Evolutionary conservation across 2,329 filamentous ascomycete species (phyloP).

Genomic region (Sclerotinia borealis): DNA sequence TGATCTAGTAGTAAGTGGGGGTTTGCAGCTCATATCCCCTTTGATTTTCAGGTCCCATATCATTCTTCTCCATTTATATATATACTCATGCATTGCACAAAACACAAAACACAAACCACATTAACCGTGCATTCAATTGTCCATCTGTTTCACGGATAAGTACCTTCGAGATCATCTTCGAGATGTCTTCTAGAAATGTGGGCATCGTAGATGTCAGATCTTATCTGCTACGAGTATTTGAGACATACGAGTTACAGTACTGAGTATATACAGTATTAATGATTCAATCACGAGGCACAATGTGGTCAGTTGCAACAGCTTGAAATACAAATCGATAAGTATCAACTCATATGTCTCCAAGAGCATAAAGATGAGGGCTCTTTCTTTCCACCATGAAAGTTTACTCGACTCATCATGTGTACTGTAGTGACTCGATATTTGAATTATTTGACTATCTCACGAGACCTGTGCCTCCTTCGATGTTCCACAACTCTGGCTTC

Average conservation of each 20-base stretch:
- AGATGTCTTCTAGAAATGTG: background rate
- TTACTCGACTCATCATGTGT: background rate
- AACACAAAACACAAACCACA: background rate
- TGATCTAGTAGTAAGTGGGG: background rate
- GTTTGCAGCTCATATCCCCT: background rate
- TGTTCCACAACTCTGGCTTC: background rate
- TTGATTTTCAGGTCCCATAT: background rate
- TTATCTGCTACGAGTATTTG: too few relatives aligned
- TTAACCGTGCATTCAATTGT: background rate
- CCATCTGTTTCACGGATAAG: too few relatives aligned
- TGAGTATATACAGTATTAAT: too few relatives aligned
- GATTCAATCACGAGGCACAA: background rate
- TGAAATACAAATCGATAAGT: background rate
- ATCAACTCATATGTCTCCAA: background rate
- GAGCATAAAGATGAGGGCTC: too few relatives aligned
- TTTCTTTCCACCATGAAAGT: background rate
- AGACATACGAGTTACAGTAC: too few relatives aligned
- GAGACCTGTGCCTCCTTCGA: background rate
- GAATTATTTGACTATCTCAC: background rate
- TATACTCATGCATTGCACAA: constrained; percentile 5
- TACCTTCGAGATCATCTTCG: background rate
- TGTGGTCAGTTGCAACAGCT: background rate
- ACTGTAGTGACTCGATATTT: background rate
- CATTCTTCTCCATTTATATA: background rate
- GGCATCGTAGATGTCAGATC: background rate